phyloP scores from a whole-genome alignment of 1,284 basidiomycete species.

The Tylopilus orsonianus region DNA sequence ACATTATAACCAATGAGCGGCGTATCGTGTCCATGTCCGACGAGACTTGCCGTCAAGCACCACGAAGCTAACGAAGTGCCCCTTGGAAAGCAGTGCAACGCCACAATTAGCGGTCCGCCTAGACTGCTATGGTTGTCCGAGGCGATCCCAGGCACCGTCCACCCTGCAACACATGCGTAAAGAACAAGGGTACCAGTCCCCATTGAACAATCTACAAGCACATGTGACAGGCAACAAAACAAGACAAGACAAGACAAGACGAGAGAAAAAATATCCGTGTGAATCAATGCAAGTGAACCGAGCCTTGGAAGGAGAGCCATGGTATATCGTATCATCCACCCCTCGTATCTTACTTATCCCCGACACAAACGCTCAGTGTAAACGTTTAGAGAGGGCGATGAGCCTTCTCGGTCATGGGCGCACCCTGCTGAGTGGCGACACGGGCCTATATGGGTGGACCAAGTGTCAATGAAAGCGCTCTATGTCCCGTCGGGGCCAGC shows the following conservation, averaged over 20 bases:
- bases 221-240: slow-evolving; percentile 18
- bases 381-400: slow-evolving; percentile 25
- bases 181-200: slow-evolving; percentile 27
- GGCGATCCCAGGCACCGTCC: neutral
- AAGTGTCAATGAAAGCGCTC: slow-evolving; percentile 14
- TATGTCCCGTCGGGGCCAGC: slow-evolving; percentile 1
- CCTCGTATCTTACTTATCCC: neutral
- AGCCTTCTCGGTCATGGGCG: slow-evolving; percentile 33
- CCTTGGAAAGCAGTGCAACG: no score
- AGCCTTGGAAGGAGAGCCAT: slow-evolving; percentile 8
- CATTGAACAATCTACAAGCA: slow-evolving; percentile 24
- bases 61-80: no score
- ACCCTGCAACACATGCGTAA: neutral
- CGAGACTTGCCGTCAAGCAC: no score
- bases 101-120: no score
- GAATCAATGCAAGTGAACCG: slow-evolving; percentile 26
- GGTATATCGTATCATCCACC: slow-evolving; percentile 9
- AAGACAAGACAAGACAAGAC: slow-evolving; percentile 11
- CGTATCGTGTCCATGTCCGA: no score
- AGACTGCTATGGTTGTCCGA: no score
- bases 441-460: slow-evolving; percentile 17
- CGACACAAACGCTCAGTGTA: neutral
- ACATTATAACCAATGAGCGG: no score
- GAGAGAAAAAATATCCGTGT: slow-evolving; percentile 20
- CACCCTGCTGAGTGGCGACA: slow-evolving; percentile 17